A percentile compares a stretch with the other conserved stretches of the same genome.
Evolutionary conservation across 148 eudicot species (phyloP).

Genomic region (Cornus florida): DNA sequence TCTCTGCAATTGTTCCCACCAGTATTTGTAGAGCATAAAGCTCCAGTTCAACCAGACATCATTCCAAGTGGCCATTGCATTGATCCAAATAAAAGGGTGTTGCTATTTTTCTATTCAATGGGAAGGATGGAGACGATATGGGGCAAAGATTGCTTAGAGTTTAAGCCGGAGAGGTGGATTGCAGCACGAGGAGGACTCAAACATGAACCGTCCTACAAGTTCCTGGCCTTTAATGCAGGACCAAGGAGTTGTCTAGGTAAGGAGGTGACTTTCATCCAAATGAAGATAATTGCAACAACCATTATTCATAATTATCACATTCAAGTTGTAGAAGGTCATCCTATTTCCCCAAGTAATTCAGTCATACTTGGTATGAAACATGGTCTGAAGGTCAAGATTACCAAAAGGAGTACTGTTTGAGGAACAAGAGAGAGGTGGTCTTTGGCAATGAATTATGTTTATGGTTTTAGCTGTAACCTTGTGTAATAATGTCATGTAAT

Average conservation of each 20-base stretch:
- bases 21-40: no score
- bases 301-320: conserved; percentile 15
- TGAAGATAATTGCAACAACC: conserved; percentile 2
- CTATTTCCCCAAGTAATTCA: not conserved
- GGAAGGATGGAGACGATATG: conserved; percentile 9
- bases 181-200: conserved; percentile 6
- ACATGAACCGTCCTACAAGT: conserved; percentile 17
- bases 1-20: conserved; percentile 5
- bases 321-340: conserved; percentile 8
- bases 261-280: conserved; percentile 12
- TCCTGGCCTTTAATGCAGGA: conserved; percentile 12
- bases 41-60: no score
- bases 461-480: no score
- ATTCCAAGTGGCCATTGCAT: no score
- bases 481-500: no score
- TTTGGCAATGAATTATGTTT: no score
- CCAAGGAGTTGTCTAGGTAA: conserved; percentile 9
- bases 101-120: conserved; percentile 7
- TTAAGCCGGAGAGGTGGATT: conserved; percentile 24
- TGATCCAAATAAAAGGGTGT: no score
- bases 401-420: not conserved
- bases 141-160: conserved; percentile 12
- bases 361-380: not conserved
- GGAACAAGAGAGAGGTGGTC: no score
- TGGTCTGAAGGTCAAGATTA: conserved; percentile 3